These are phyloP conservation scores for Gamsiella multidivaricata DNA, from an alignment of 192 early-diverging fungal genomes.

Conservation along the genomic window DNA sequence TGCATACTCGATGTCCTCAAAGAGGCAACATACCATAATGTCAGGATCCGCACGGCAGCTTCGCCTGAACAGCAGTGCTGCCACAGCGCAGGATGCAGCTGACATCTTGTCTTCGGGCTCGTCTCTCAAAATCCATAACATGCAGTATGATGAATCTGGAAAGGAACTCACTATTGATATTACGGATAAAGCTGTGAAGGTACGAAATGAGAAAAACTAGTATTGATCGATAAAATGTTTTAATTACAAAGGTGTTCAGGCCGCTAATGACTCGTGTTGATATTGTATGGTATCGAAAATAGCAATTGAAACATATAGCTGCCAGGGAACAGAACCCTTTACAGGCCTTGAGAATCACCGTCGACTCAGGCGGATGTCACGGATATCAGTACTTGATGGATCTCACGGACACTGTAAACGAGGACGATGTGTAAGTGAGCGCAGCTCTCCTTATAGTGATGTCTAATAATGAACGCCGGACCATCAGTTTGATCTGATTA, in stretches of 20 bases:
- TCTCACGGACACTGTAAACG: slow-evolving; percentile 69
- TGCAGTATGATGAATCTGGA: slow-evolving; percentile 50
- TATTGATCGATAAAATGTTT: too few relatives aligned
- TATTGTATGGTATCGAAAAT: too few relatives aligned
- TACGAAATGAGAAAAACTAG: slow-evolving; percentile 24
- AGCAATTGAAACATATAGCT: slow-evolving; percentile 67
- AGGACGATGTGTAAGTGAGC: slow-evolving; percentile 74
- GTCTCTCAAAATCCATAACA: slow-evolving; percentile 35
- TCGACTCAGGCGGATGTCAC: slow-evolving; percentile 90
- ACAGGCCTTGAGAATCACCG: slow-evolving; percentile 73
- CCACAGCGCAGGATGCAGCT: not conserved
- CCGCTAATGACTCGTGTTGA: not conserved
- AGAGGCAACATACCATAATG: not conserved
- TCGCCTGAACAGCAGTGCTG: slow-evolving; percentile 19
- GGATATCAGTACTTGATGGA: slow-evolving; percentile 89
- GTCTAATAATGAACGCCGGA: not conserved
- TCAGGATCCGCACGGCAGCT: not conserved
- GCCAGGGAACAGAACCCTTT: slow-evolving; percentile 57
- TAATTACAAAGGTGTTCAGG: too few relatives aligned
- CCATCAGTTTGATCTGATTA: too few relatives aligned
- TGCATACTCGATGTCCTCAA: too few relatives aligned
- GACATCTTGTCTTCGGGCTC: not conserved
- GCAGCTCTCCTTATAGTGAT: not conserved
- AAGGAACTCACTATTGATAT: slow-evolving; percentile 56
- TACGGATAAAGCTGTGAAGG: slow-evolving; percentile 63